phyloP scores from a whole-genome alignment of 345 rosid species.

The Euphorbia lathyris region DNA sequence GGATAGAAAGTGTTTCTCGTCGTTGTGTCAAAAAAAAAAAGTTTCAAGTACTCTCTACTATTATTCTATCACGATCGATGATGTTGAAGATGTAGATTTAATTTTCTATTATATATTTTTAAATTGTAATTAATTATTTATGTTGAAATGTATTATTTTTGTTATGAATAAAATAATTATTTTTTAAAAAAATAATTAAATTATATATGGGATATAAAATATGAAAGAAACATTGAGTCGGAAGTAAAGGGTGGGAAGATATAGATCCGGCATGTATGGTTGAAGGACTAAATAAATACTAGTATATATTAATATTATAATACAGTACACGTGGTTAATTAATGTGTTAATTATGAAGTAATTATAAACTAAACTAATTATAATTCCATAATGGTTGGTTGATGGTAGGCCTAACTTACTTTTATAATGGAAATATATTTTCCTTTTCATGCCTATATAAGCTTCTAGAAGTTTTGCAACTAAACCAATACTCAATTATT shows the following conservation, averaged over 20 bases:
- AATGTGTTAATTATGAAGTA: neutral
- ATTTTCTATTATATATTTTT: no score
- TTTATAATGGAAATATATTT: neutral
- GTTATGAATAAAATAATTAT: no score
- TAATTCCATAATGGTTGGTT: neutral
- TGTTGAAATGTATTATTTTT: no score
- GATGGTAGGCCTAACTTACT: neutral
- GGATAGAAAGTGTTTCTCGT: no score
- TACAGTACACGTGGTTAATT: conserved; percentile 34
- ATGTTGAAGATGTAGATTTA: no score
- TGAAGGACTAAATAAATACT: neutral
- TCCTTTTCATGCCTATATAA: neutral
- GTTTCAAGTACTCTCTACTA: no score
- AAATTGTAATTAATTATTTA: no score
- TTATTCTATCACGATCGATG: no score
- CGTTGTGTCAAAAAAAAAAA: no score
- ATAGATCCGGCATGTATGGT: conserved; percentile 17
- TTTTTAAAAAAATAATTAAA: no score
- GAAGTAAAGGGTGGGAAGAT: conserved; percentile 21
- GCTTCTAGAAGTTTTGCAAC: conserved; percentile 2
- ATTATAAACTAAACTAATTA: neutral
- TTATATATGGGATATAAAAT: neutral
- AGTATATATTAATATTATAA: neutral
- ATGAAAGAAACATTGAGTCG: neutral
- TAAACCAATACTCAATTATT: neutral